These are phyloP conservation scores for Saccharomyces hybrid DNA, from an alignment of 1,139 yeast genomes.

Conservation along the genomic window DNA sequence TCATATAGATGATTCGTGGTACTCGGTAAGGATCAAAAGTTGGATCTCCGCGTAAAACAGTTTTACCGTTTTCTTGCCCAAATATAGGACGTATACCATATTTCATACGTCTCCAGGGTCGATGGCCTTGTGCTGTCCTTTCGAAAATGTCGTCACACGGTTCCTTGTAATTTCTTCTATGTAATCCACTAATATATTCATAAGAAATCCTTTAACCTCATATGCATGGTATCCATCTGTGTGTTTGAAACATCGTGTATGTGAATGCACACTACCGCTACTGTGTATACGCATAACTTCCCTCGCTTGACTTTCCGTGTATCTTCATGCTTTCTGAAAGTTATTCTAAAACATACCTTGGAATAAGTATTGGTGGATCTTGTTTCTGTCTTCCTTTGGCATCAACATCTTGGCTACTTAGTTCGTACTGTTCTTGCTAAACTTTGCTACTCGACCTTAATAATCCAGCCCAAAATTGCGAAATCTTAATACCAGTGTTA, in stretches of 20 bases:
- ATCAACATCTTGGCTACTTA: conserved; percentile 69
- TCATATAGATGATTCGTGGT: neutral
- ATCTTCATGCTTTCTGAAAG: neutral
- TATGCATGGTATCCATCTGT: neutral
- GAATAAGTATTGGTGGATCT: conserved; percentile 98
- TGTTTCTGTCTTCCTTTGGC: conserved; percentile 99
- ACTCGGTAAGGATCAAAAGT: neutral
- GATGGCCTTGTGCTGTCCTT: neutral
- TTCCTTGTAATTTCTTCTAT: neutral
- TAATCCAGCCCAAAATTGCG: neutral
- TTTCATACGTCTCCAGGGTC: neutral
- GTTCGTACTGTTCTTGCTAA: conserved; percentile 15
- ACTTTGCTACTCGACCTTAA: neutral
- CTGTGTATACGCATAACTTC: neutral
- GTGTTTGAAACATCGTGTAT: neutral
- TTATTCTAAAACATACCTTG: conserved; percentile 62
- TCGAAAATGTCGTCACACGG: neutral
- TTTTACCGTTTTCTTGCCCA: neutral
- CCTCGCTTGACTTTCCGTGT: neutral
- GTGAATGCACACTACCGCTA: neutral
- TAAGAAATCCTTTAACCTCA: neutral
- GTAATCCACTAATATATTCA: neutral
- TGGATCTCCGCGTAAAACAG: neutral
- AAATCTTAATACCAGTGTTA: neutral
- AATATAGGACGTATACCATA: neutral